phyloP scores from a whole-genome alignment of 768 basidiomycete genomes.

The Brasilioporus rufonigricans region DNA sequence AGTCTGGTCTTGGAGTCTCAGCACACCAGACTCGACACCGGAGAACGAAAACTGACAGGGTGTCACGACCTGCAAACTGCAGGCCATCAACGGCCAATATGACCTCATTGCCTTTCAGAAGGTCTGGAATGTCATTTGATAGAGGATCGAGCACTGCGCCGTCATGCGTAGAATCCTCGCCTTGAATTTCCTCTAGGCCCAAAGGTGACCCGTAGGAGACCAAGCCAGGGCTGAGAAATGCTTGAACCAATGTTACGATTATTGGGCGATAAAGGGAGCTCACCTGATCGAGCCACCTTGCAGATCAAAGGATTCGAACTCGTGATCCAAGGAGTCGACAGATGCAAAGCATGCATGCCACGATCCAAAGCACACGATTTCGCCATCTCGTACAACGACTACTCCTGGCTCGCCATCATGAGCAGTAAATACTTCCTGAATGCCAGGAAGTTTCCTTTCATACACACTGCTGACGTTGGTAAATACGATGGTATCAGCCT shows the following conservation, averaged over 20 bases:
- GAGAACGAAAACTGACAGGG: constrained; percentile 40
- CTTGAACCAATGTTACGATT: neutral
- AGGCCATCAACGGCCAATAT: constrained; percentile 72
- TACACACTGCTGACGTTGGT: constrained; percentile 59
- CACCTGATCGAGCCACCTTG: constrained; percentile 61
- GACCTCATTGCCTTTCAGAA: constrained; percentile 38
- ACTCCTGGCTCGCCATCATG: constrained; percentile 28
- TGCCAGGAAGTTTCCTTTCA: constrained; percentile 29
- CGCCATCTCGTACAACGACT: constrained; percentile 53
- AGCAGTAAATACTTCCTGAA: constrained; percentile 22
- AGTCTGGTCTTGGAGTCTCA: constrained; percentile 42
- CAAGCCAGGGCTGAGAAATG: constrained; percentile 41
- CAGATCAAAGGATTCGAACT: constrained; percentile 50
- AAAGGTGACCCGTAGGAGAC: constrained; percentile 43
- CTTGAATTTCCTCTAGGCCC: constrained; percentile 55
- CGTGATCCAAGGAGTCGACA: constrained; percentile 10
- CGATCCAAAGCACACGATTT: constrained; percentile 51
- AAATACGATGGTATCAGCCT: constrained; percentile 51
- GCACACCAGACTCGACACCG: neutral
- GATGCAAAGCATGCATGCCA: constrained; percentile 24
- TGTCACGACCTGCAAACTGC: constrained; percentile 59
- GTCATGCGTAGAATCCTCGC: constrained; percentile 54
- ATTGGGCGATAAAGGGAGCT: constrained; percentile 19
- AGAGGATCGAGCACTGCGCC: constrained; percentile 51
- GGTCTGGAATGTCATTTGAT: constrained; percentile 30